Evolutionary conservation across 1,284 basidiomycete species (phyloP), one percentile per base, ranked within the genome.

Genomic region (Agaricales sp.): DNA sequence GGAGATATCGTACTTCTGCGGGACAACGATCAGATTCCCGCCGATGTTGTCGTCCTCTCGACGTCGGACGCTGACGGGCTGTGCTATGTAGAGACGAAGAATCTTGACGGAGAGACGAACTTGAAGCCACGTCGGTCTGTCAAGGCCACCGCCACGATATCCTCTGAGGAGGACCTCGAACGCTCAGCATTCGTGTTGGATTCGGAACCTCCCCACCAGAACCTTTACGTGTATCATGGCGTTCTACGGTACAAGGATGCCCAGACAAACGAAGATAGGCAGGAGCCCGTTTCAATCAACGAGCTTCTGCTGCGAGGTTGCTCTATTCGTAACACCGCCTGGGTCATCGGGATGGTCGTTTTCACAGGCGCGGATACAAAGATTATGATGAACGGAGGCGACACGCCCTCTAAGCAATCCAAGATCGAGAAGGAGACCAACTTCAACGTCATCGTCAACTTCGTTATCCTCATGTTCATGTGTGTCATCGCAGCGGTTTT

Each of bases 401-500:
- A 83, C 14, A 93, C 91, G 0, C 91, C 91, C 0, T 92, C 89
- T 16, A 98, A 98, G 62, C 86, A 91, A 50, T 88, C 85, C 59
- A 97, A 96, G 74, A 96, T 98, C 61, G 93, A 97, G 69, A 87
- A 82, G 68, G 94, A 98, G 73, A 98, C 95, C n/a, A 97, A 96
- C 65, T 95, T 93, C 75, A 97, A 97, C 62, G 94, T 98, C 56
- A 70, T 94, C 49, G 89, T 95, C 72, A 98, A 98, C 67, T 97
- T 98, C 61, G 67, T 78, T 49, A 68, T 97, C 51, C 72, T 98
- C 49, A 64, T 87, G 44, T 50, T 77, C 39, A 90, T 98, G 71
- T 97, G 93, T 65, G 58, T 81, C 6, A 64, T 83, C 26, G 74
- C 84, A 1, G 87, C 80, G 1, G 74, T 91, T 52, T 77, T 84